phyloP scores from a whole-genome alignment of 768 basidiomycete genomes.

The Boletus vinaceobasis region DNA sequence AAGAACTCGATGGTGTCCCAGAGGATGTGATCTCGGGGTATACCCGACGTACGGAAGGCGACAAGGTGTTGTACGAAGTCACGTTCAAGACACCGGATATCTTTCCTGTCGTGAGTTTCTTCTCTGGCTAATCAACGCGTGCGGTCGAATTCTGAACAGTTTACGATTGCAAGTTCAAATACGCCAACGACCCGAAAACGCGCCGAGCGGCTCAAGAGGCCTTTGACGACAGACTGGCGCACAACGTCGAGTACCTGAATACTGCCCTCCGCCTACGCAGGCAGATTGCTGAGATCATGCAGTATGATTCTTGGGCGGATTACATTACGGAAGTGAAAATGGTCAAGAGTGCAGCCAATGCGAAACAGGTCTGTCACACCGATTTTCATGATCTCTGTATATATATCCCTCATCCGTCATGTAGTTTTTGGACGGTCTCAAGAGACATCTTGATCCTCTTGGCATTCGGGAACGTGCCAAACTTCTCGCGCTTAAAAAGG shows the following conservation, averaged over 20 bases:
- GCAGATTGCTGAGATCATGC: slow-evolving; percentile 61
- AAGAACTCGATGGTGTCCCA: slow-evolving; percentile 81
- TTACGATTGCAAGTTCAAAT: slow-evolving; percentile 60
- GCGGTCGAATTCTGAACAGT: neutral
- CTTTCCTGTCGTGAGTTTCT: slow-evolving; percentile 59
- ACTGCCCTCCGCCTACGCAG: slow-evolving; percentile 70
- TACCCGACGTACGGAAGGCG: slow-evolving; percentile 57
- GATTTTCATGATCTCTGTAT: neutral
- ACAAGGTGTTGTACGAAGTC: slow-evolving; percentile 61
- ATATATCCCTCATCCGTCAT: neutral
- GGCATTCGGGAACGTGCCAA: slow-evolving; percentile 62
- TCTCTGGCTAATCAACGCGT: neutral
- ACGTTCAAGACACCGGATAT: slow-evolving; percentile 84
- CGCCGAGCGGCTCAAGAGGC: slow-evolving; percentile 64
- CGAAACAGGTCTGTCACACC: slow-evolving; percentile 46
- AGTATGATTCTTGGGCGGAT: slow-evolving; percentile 81
- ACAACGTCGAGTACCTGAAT: slow-evolving; percentile 69
- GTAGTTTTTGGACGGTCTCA: slow-evolving; percentile 77
- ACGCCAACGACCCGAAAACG: slow-evolving; percentile 65
- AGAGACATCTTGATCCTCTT: slow-evolving; percentile 68
- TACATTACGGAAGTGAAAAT: slow-evolving; percentile 84
- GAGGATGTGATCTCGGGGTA: slow-evolving; percentile 77
- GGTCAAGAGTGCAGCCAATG: slow-evolving; percentile 67
- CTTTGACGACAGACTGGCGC: slow-evolving; percentile 61
- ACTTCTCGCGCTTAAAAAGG: slow-evolving; percentile 71